These are phyloP conservation scores for Picocystis sp. DNA, from an alignment of 163 green algal species.

Conservation along the genomic window DNA sequence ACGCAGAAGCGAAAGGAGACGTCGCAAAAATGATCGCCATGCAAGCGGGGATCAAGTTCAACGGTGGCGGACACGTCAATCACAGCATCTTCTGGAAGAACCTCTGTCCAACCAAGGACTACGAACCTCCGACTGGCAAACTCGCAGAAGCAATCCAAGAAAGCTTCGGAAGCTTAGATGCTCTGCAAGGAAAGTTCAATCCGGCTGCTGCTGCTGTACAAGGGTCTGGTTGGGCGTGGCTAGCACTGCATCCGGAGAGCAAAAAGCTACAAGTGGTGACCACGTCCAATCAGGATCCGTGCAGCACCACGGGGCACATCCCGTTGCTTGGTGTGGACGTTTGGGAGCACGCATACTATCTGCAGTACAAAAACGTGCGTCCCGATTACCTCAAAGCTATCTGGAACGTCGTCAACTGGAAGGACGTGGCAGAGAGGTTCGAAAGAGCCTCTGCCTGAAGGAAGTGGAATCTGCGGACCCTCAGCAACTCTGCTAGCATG, in stretches of 20 bases:
- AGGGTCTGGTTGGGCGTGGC: constrained; percentile 36
- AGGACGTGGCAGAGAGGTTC: constrained; percentile 42
- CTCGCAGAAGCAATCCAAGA: constrained; percentile 57
- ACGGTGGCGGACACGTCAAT: constrained; percentile 93
- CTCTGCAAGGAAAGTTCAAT: constrained; percentile 58
- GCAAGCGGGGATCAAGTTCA: constrained; percentile 86
- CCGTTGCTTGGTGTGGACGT: constrained; percentile 85
- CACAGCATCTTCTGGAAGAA: constrained; percentile 96
- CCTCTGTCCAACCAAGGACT: constrained; percentile 62
- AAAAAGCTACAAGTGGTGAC: constrained; percentile 54
- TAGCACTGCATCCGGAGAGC: constrained; percentile 76
- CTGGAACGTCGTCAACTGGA: constrained; percentile 93
- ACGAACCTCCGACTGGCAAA: constrained; percentile 43
- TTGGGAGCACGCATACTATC: constrained; percentile 68
- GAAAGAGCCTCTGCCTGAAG: not conserved
- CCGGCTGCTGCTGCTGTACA: constrained; percentile 49
- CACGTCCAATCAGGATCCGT: constrained; percentile 65
- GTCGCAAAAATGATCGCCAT: constrained; percentile 60
- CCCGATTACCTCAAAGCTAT: constrained; percentile 88
- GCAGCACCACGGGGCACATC: constrained; percentile 43
- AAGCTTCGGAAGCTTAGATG: constrained; percentile 76
- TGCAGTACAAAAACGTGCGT: constrained; percentile 91
- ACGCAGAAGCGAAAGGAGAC: constrained; percentile 58
- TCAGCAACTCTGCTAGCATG: too few relatives aligned
- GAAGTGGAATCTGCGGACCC: too few relatives aligned